Percentiles rank a stretch among this genome's conserved stretches.
Evolutionary conservation across 345 rosid genomes (phyloP).

Genomic region (Eucalyptus virginea): DNA sequence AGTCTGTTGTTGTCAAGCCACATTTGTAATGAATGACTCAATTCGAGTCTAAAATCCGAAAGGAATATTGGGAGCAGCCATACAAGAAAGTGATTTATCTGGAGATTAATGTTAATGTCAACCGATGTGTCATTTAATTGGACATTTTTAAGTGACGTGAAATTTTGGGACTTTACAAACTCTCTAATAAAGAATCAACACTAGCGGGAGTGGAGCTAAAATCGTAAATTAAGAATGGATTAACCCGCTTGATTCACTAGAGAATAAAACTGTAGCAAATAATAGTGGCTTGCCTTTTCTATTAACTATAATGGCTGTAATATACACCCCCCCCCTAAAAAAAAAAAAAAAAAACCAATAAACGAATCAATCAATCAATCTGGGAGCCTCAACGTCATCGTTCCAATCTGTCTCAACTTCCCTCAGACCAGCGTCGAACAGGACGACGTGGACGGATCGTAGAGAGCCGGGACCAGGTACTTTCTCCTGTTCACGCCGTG

Average conservation of each 20-base stretch:
- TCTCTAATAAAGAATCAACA: not conserved
- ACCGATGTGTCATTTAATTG: not conserved
- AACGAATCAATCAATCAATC: not conserved
- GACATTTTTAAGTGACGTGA: not conserved
- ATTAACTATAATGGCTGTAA: not conserved
- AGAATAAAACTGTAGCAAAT: not conserved
- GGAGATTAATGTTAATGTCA: not conserved
- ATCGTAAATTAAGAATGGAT: not conserved
- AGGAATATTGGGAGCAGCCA: not conserved
- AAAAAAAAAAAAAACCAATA: not conserved
- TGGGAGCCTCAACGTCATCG: not conserved
- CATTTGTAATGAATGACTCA: not conserved
- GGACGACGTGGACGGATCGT: constrained; percentile 42
- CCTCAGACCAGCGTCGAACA: constrained; percentile 49
- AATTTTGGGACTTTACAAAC: not conserved
- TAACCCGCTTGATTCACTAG: not conserved
- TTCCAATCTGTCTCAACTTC: not conserved
- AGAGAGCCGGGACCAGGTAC: constrained; percentile 66
- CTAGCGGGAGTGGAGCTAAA: not conserved
- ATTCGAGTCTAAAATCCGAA: not conserved
- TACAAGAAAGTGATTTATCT: not conserved
- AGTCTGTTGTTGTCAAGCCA: not conserved
- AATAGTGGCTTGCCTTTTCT: not conserved
- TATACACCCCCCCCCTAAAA: not conserved
- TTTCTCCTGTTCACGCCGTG: constrained; percentile 64